Evolutionary conservation across 2,329 filamentous ascomycete species (phyloP).

Genomic region (Rutstroemia sp.): DNA sequence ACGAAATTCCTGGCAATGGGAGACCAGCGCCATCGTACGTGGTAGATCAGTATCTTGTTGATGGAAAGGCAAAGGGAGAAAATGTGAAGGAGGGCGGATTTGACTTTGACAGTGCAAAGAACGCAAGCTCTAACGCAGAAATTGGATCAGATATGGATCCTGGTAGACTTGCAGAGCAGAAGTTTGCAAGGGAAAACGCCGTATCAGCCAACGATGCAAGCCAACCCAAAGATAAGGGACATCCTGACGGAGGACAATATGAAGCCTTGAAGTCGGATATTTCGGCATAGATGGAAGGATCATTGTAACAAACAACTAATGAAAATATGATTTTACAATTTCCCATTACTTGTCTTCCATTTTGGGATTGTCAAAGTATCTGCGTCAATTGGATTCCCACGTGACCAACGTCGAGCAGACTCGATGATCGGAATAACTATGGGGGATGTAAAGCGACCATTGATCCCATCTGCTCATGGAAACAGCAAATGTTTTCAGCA

Average conservation of each 20-base stretch:
- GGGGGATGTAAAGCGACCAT: too few relatives aligned
- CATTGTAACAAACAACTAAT: neutral
- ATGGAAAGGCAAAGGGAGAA: conserved; percentile 21
- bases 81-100: conserved; percentile 27
- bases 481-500: too few relatives aligned
- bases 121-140: conserved; percentile 31
- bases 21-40: conserved; percentile 25
- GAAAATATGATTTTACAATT: neutral
- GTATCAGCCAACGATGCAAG: conserved; percentile 13
- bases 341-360: neutral
- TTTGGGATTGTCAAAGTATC: too few relatives aligned
- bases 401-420: too few relatives aligned
- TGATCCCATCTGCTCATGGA: too few relatives aligned
- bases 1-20: conserved; percentile 11
- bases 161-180: conserved; percentile 37
- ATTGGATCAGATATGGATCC: conserved; percentile 43
- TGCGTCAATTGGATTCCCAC: too few relatives aligned
- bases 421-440: too few relatives aligned
- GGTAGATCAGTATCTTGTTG: conserved; percentile 16
- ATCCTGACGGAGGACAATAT: conserved; percentile 1
- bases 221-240: conserved; percentile 18
- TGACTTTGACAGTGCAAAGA: conserved; percentile 22
- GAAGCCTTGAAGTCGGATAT: neutral
- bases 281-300: neutral
- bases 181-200: conserved; percentile 30